Base-by-base conservation (phyloP, 371 early-diverging fungal genomes). In the Lichtheimia ornata region DNA sequence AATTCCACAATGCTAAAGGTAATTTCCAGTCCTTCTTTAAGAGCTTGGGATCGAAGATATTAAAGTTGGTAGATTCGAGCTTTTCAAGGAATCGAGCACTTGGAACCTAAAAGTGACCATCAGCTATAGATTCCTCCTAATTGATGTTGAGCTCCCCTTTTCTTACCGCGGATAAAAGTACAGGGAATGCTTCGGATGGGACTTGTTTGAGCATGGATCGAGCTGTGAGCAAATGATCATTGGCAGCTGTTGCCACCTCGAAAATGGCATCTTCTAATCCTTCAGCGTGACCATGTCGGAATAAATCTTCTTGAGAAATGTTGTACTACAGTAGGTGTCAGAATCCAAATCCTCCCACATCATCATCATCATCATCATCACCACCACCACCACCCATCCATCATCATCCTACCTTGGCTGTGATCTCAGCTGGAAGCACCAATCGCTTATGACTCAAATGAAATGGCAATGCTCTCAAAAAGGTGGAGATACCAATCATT, bases 141-240 rank as follows among this genome's bases (percentile, higher is more conserved):
- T n/a, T 2, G 45, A 27, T 54, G 13, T 42, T 40, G 47, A 35
- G 20, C 50, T 14, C 15, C 35, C 50, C 2, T 45, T 20, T 20
- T 63, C 67, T 67, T 76, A 90, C 87, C 6, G 85, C 86, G 0
- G 84, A 71, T 59, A 94, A 69, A 18, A 93, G 63, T 13, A 83
- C 92, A 7, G 93, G 90, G 9, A 86, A 63, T 9, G 88, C 90
- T 15, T 62, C 71, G 43, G 56, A 53, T 1, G 88, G 88, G 18
- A 84, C 64, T 43, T 71, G 65, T 40, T 70, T 69, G 62, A 79
- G 72, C 53, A 88, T 79, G 13, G 91, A 83, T 28, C 90, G 77
- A 6, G 94, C 92, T 5, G 91, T 91, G 22, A 87, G 64, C 25
- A 94, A 63, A 53, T 93, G 94, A 70, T 91, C 90, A 69, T 93